Base-by-base conservation (phyloP, 176 grass and related monocot species). In the Pharus latifolius region DNA sequence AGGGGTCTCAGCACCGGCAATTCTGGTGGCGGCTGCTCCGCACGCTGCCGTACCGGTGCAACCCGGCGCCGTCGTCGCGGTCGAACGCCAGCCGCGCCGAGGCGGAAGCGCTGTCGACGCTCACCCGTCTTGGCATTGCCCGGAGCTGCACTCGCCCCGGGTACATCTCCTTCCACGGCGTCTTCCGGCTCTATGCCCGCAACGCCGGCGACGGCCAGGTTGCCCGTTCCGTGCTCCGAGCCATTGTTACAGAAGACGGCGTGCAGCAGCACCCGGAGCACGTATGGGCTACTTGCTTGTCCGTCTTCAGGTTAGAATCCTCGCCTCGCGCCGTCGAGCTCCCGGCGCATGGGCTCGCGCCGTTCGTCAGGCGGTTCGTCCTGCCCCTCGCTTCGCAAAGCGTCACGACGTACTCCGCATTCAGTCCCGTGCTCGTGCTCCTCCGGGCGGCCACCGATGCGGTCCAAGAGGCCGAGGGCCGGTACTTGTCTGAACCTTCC, bases 201-300 rank as follows among this genome's bases (percentile, higher is more conserved):
- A 77, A 74, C 44, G 44, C 60, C 54, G n/a, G 68, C 30, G 24
- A 67, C 49, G 41, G 28, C n/a, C 34, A 49, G 7, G 58, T 44
- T 15, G 69, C 27, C 8, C 41, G 40, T 15, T 42, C 25, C 7
- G 63, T 46, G 5, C 37, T 87, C 15, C 16, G 59, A 14, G 73
- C 76, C 27, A 41, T 84, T 47, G 19, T 38, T 18, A 59, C 49
- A 7, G 34, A 67, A 22, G 78, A 9, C 4, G 33, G 6, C 34
- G 13, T 44, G 6, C 50, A 17, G 43, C 24, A 20, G 22, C 56
- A 65, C 34, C 42, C 6, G 9, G 72, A 82, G 33, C 82, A 95
- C 76, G 43, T 59, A 33, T 89, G 83, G 91, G 65, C 86, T 33
- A 83, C 83, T 28, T 83, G 83, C 74, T 76, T 94, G 60, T 62